These are phyloP conservation scores for Pyricularia sp. DNA, from an alignment of 2,329 filamentous ascomycete species.

Conservation along the genomic window DNA sequence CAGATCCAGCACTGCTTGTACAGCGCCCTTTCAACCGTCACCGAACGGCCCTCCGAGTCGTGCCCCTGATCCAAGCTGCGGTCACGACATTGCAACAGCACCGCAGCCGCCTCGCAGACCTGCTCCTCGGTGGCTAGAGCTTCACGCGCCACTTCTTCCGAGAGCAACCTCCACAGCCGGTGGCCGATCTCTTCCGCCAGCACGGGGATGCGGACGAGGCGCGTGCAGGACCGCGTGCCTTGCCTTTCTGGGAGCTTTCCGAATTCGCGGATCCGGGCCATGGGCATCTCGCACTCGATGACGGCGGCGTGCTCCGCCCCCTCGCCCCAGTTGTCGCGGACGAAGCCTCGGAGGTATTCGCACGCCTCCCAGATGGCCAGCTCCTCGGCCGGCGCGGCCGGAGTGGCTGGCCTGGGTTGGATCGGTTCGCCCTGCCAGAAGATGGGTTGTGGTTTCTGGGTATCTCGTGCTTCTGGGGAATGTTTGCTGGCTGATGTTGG, in stretches of 20 bases:
- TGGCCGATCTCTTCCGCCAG: constrained; percentile 13
- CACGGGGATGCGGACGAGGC: constrained; percentile 13
- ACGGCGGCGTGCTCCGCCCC: constrained; percentile 7
- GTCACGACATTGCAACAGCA: neutral
- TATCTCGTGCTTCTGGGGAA: neutral
- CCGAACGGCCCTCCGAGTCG: neutral
- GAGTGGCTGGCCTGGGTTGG: neutral
- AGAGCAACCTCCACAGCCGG: constrained; percentile 11
- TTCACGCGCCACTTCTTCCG: neutral
- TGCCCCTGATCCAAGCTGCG: neutral
- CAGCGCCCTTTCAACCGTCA: neutral
- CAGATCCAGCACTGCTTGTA: constrained; percentile 1
- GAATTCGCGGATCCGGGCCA: constrained; percentile 10
- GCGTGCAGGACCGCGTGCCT: constrained; percentile 9
- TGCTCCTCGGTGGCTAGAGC: neutral
- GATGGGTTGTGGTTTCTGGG: neutral
- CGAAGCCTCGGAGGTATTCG: constrained; percentile 9
- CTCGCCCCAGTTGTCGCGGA: constrained; percentile 8
- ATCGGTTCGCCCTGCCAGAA: neutral
- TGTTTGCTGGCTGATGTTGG: neutral
- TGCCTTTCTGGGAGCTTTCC: constrained; percentile 8
- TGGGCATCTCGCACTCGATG: constrained; percentile 10
- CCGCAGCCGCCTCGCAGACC: too few relatives aligned
- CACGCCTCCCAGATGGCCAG: constrained; percentile 8
- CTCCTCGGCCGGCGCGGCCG: neutral